Evolutionary conservation across 495 filamentous ascomycete genomes (phyloP).

Genomic region (Neurospora sp.): DNA sequence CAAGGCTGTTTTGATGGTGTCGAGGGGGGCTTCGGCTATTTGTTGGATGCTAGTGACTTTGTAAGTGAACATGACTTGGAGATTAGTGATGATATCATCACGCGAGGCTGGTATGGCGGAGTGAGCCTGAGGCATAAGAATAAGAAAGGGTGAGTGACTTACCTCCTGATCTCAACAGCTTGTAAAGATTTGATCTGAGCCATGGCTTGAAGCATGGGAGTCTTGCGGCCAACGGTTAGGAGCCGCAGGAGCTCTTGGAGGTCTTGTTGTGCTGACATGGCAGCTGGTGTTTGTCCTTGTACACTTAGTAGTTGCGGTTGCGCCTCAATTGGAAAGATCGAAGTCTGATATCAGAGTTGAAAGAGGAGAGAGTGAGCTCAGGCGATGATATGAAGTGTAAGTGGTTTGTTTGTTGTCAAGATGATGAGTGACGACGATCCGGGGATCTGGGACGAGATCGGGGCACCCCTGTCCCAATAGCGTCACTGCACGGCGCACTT

Average conservation of each 20-base stretch:
- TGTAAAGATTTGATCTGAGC: constrained; percentile 58
- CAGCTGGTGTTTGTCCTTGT: background rate
- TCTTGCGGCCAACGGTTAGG: constrained; percentile 59
- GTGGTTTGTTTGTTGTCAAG: background rate
- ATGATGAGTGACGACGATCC: background rate
- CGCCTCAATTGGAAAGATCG: accelerated
- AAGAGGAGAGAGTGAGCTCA: background rate
- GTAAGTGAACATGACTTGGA: background rate
- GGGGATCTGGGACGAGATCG: constrained; percentile 1
- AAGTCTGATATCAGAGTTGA: background rate
- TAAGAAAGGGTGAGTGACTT: constrained; percentile 6
- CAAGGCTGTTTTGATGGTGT: constrained; percentile 48
- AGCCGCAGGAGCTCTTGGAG: constrained; percentile 67
- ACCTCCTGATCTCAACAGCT: constrained; percentile 52
- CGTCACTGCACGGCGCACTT: background rate
- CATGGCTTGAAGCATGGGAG: constrained; percentile 62
- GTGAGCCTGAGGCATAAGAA: background rate
- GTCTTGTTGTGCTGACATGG: constrained; percentile 46
- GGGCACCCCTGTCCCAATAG: constrained; percentile 1
- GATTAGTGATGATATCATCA: background rate
- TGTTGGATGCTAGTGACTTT: constrained; percentile 38
- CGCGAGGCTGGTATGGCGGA: background rate
- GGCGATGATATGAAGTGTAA: background rate
- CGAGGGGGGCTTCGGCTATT: constrained; percentile 50
- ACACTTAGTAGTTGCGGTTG: background rate